Percentiles rank a stretch among this genome's conserved stretches.
These are phyloP conservation scores for Pittosporum tobira DNA, from an alignment of 129 eudicot genomes.

Conservation along the genomic window DNA sequence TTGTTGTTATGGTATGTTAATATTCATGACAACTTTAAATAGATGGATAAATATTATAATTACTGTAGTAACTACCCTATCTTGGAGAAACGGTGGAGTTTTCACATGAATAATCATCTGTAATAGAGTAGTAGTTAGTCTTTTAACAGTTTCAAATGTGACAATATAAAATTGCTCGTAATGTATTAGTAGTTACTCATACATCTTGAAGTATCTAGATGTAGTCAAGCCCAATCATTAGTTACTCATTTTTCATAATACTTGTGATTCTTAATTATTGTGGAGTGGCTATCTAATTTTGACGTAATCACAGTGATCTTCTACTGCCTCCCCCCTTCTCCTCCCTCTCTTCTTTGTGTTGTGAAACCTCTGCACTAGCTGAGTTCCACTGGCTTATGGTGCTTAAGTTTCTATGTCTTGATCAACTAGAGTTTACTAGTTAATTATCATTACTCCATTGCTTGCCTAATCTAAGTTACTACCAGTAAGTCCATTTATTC, in stretches of 20 bases:
- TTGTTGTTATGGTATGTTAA: conserved; percentile 74
- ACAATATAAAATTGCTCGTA: background rate
- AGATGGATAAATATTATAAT: no score
- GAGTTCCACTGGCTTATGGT: background rate
- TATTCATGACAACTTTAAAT: background rate
- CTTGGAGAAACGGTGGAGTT: no score
- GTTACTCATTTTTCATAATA: background rate
- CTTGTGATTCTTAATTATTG: no score
- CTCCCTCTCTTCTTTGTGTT: no score
- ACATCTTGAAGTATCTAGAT: background rate
- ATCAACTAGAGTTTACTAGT: background rate
- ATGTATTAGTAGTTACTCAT: background rate
- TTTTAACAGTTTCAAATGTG: no score
- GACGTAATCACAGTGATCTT: no score
- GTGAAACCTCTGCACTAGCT: background rate
- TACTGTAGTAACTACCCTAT: background rate
- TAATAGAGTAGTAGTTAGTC: no score
- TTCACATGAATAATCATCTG: no score
- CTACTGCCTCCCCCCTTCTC: no score
- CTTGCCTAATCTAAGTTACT: background rate
- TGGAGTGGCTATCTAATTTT: no score
- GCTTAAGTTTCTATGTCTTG: background rate
- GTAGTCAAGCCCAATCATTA: background rate
- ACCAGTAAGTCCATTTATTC: background rate
- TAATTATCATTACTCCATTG: no score